Conservation (phyloP, 257 asterid species). For the Dorcoceras hygrometricum region DNA sequence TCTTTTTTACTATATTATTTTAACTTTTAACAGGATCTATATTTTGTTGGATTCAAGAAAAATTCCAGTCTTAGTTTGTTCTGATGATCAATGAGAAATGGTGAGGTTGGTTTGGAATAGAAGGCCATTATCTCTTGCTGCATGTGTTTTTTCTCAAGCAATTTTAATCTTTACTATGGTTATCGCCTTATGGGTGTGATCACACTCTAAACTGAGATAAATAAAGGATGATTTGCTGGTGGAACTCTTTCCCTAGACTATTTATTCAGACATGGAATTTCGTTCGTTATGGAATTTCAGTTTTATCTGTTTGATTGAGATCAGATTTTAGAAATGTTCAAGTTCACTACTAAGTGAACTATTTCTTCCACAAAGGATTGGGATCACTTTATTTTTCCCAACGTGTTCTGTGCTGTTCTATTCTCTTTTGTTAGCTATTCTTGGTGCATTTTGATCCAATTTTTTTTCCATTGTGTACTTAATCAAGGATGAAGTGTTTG, state of each 20-base stretch:
- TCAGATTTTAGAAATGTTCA: too few species aligned
- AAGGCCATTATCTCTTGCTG: conserved; percentile 18
- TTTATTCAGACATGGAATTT: neutral
- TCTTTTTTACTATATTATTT: neutral
- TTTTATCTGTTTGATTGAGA: neutral
- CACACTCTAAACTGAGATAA: too few species aligned
- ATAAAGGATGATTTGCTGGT: neutral
- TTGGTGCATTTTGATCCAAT: too few species aligned
- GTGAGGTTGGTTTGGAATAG: conserved; percentile 6
- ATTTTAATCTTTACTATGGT: neutral
- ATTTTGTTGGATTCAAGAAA: neutral
- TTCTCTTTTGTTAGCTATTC: too few species aligned
- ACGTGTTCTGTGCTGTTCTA: too few species aligned
- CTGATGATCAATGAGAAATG: conserved; percentile 1
- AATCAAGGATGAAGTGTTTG: too few species aligned
- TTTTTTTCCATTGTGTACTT: too few species aligned
- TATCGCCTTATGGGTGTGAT: neutral
- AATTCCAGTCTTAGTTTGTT: neutral
- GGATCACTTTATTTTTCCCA: too few species aligned
- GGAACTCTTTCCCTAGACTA: too few species aligned
- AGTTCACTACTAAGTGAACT: too few species aligned
- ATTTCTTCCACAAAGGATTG: too few species aligned
- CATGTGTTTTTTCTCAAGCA: conserved; percentile 2
- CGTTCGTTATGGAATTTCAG: neutral
- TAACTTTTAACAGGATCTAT: neutral